phyloP scores from a whole-genome alignment of 2,329 filamentous ascomycete genomes.

The Sarocladium strictum region DNA sequence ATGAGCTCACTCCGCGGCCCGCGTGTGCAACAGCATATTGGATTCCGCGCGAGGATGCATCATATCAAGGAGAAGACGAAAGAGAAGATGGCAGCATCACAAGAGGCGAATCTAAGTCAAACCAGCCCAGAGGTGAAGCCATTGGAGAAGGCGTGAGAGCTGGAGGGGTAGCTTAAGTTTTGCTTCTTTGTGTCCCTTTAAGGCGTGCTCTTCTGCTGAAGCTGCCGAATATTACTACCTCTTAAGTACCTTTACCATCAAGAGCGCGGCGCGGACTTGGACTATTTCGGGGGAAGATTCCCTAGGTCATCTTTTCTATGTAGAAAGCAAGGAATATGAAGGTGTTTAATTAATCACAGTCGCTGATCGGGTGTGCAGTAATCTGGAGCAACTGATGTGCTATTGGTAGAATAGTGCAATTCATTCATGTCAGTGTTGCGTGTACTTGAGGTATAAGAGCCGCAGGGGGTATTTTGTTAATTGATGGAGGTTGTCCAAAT shows the following conservation, averaged over 20 bases:
- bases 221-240: background rate
- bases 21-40: constrained; percentile 23
- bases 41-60: constrained; percentile 23
- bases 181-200: background rate
- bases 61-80: constrained; percentile 21
- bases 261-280: background rate
- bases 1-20: constrained; percentile 25
- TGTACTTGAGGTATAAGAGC: no score
- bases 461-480: no score
- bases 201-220: background rate
- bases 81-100: constrained; percentile 10
- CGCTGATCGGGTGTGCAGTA: no score
- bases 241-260: background rate
- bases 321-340: no score
- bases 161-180: background rate
- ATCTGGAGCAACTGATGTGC: no score
- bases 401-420: no score
- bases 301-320: no score
- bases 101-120: background rate
- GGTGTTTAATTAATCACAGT: no score
- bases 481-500: no score
- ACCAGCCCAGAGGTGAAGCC: constrained; percentile 4
- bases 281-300: no score
- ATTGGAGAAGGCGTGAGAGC: constrained; percentile 6
- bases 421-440: no score